Base-by-base conservation (phyloP, 129 eudicot species). In the Gnaphalium uliginosum region DNA sequence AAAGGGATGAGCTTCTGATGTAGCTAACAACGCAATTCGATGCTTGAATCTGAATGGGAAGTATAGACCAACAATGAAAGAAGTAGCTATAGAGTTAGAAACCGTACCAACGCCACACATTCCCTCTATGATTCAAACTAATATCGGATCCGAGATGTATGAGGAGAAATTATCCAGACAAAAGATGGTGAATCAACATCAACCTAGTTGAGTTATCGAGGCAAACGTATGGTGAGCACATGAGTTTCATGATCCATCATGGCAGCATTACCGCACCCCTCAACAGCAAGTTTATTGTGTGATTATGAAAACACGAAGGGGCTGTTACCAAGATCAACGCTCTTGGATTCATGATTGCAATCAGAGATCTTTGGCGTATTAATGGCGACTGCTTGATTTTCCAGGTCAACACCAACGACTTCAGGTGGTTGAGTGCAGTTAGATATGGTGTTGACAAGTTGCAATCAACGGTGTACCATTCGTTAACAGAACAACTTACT, bases 381-480 rank as follows among this genome's bases (percentile, higher is more conserved):
- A 33, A 56, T 23, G 19, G 73, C 64, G 17, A 81, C 46, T 4
- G 51, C 68, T 39, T 77, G 81, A 6, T 81, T 14, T 68, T n/a
- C 32, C 56, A 81, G 33, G 26, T 33, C 25, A 9, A 81, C 30
- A 19, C 6, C 33, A 75, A 72, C 0, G 59, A 5, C 35, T 75
- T 76, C 26, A 69, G 22, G 60, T 56, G 13, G 72, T 74, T 21
- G 19, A 81, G 54, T 77, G 51, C 43, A 24, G 68, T 6, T 23
- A 76, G 18, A 76, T 67, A 76, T 8, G 81, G 81, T 21, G 8
- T 76, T 26, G 74, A 76, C 17, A 54, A 23, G 68, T 67, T 67
- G 81, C 81, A 76, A 30, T 76, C 71, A 43, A 74, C 19, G 9
- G 13, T 27, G 62, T 74, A 74, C 78, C 78, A 74, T 62, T 46